phyloP scores from a whole-genome alignment of 1,284 basidiomycete genomes.

The Cystobasidium pallidum region DNA sequence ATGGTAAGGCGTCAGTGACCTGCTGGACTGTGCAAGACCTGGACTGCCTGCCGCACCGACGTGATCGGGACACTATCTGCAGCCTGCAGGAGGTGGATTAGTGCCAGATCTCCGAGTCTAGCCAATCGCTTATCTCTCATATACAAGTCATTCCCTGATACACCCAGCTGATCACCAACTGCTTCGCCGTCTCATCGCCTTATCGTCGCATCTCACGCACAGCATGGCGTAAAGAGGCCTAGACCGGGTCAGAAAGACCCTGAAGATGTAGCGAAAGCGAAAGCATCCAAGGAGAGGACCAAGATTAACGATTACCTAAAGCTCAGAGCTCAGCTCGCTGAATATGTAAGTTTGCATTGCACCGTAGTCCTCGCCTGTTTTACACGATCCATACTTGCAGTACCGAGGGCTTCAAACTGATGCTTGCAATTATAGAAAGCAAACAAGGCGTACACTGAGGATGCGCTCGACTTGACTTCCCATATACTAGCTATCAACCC shows the following conservation, averaged over 20 bases:
- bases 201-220: slow-evolving; percentile 20
- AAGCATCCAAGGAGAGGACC: slow-evolving; percentile 68
- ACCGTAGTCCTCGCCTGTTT: too few species aligned
- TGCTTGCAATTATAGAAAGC: too few species aligned
- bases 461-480: slow-evolving; percentile 64
- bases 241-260: slow-evolving; percentile 46
- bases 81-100: not conserved
- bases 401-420: too few species aligned
- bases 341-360: not conserved
- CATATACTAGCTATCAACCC: slow-evolving; percentile 49
- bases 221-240: slow-evolving; percentile 80
- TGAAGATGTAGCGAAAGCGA: slow-evolving; percentile 67
- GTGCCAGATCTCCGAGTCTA: not conserved
- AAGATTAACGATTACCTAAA: slow-evolving; percentile 75
- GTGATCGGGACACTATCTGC: not conserved
- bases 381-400: too few species aligned
- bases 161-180: not conserved
- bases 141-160: not conserved
- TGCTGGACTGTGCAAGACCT: too few species aligned
- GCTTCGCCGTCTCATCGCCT: not conserved
- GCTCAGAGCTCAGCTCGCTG: slow-evolving; percentile 59
- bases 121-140: not conserved
- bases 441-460: slow-evolving; percentile 60
- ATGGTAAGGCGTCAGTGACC: too few species aligned
- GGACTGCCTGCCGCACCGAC: not conserved